These are phyloP conservation scores for Artomyces pyxidatus DNA, from an alignment of 768 basidiomycete genomes.

Conservation along the genomic window DNA sequence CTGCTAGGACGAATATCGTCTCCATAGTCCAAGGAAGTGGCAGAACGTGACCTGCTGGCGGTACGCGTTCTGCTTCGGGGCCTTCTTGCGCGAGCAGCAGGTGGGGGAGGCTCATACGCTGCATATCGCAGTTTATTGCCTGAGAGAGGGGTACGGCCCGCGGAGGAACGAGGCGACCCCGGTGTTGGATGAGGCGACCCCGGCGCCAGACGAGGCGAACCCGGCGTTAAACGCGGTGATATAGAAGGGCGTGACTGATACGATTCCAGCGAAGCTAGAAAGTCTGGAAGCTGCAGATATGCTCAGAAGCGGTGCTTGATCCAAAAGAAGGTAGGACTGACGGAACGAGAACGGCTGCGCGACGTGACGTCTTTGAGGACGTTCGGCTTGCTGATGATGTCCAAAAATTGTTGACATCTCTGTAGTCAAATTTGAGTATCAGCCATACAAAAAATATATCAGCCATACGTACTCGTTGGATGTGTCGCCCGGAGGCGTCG, in stretches of 20 bases:
- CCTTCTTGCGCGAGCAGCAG: slow-evolving; percentile 36
- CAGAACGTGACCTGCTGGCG: slow-evolving; percentile 29
- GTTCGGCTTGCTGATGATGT: slow-evolving; percentile 36
- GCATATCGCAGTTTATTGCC: slow-evolving; percentile 54
- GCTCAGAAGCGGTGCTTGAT: background rate
- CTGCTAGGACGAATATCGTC: slow-evolving; percentile 15
- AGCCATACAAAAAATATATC: slow-evolving; percentile 4
- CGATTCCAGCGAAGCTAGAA: slow-evolving; percentile 42
- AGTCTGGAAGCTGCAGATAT: slow-evolving; percentile 57
- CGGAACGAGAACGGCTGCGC: slow-evolving; percentile 47
- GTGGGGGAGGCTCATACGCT: slow-evolving; percentile 59
- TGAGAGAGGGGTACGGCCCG: slow-evolving; percentile 22
- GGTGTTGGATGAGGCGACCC: slow-evolving; percentile 6
- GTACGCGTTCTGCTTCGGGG: slow-evolving; percentile 23
- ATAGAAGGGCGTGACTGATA: slow-evolving; percentile 17
- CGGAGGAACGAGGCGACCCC: slow-evolving; percentile 15
- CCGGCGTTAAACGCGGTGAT: slow-evolving; percentile 3
- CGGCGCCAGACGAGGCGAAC: slow-evolving; percentile 7
- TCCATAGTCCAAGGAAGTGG: slow-evolving; percentile 26
- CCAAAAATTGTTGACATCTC: slow-evolving; percentile 67
- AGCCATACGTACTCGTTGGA: slow-evolving; percentile 41
- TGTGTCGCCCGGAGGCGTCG: slow-evolving; percentile 40
- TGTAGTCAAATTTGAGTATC: slow-evolving; percentile 21
- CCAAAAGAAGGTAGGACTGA: slow-evolving; percentile 23
- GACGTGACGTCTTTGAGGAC: slow-evolving; percentile 39